Conservation (phyloP, 108 stramenopile species). For the Skeletonema grethae region DNA sequence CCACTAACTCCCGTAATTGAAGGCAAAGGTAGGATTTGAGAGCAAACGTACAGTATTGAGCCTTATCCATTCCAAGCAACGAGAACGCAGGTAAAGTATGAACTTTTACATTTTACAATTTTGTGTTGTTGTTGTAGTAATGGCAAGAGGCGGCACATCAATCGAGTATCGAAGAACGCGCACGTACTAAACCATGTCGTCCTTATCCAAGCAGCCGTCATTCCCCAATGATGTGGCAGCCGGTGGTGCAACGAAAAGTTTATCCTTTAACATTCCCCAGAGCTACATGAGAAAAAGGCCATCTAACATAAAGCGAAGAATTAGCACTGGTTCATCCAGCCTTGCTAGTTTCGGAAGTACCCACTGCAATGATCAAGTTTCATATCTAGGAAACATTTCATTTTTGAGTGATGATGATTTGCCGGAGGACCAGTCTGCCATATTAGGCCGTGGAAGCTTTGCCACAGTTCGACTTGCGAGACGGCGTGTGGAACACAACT, state of each 20-base stretch:
- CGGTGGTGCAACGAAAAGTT: no score
- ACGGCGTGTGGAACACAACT: conserved; percentile 13
- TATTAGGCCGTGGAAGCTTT: conserved; percentile 72
- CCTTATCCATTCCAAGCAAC: no score
- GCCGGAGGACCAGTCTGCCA: conserved; percentile 17
- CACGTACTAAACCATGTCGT: background rate
- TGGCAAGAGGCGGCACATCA: no score
- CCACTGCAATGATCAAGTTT: conserved; percentile 47
- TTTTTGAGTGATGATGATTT: conserved; percentile 57
- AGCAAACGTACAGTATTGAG: no score
- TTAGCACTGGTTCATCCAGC: conserved; percentile 5
- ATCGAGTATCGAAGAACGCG: no score
- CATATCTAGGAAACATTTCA: conserved; percentile 60
- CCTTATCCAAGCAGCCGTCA: background rate
- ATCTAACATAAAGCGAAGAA: background rate
- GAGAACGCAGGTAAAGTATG: no score
- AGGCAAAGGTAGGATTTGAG: no score
- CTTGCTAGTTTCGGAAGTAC: conserved; percentile 15
- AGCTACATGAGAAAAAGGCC: background rate
- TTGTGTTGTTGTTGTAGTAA: no score
- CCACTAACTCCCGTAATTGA: no score
- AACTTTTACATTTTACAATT: no score
- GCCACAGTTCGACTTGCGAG: conserved; percentile 75
- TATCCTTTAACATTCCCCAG: no score
- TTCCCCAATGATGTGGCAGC: background rate